Evolutionary conservation across 1,284 basidiomycete genomes (phyloP), one percentile per base, ranked within the genome.

Genomic region (Pseudozyma sp.): DNA sequence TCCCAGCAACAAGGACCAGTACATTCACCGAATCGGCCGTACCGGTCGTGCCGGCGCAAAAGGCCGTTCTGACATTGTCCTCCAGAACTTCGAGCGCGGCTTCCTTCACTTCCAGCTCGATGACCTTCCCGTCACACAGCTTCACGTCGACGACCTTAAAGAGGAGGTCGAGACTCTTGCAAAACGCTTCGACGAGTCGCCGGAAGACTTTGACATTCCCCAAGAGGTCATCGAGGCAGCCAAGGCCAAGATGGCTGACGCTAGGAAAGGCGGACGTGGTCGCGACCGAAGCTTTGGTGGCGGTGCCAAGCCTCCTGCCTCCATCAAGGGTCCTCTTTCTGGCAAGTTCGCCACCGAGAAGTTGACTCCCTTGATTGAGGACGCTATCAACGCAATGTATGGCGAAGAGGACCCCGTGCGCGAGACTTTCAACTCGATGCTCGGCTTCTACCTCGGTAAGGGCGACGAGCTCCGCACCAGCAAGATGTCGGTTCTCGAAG

Each of bases 21-120:
- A 99, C 85, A 88, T 96, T 54, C 95, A 97, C 83, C 92, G 96
- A 70, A 91, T 98, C 51, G 94, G 95, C 2, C 89, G 95, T 67
- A 97, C 96, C 0, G 95, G 94, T 19, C 91, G 95, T 79, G 92
- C 91, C 2, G 87, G 87, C 25, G 88, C 88, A 42, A 85, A 86
- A 25, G 93, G 93, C 0, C 90, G 94, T 61, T 94, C 92, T 8
- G 96, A 99, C 86, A 86, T 99, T 53, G 89, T 99, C 19, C 88
- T 98, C 21, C 87, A 92, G 11, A 92, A 92, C 12, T 96, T 90
- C 88, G 96, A 99, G 85, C 85, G 88, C 36, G 89, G 89, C 11
- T 97, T 92, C 85, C 86, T 94, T 64, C 87, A 87, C 12, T 88
- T 88, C 85, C 87, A 90, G 73, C 87, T 97, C 45, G 87, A 88